phyloP scores from a whole-genome alignment of 495 filamentous ascomycete species.

The Apodospora peruviana region DNA sequence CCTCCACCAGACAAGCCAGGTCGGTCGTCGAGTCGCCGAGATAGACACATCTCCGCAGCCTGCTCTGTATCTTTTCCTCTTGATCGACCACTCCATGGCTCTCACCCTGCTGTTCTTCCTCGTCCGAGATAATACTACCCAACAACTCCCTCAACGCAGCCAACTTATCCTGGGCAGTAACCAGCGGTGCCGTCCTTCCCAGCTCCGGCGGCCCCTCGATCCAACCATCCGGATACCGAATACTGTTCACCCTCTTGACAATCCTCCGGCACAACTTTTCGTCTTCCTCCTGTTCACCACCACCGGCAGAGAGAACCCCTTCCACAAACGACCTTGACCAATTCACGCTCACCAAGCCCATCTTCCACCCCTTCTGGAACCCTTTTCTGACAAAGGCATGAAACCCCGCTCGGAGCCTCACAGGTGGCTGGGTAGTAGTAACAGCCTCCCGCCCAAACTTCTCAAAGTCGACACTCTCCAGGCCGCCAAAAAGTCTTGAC shows the following conservation, averaged over 20 bases:
- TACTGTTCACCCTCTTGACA: slow-evolving; percentile 22
- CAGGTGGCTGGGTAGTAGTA: not conserved
- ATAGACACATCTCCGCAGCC: slow-evolving; percentile 14
- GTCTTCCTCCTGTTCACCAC: not conserved
- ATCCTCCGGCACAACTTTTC: not conserved
- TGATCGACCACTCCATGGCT: slow-evolving; percentile 2
- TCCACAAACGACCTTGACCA: slow-evolving; percentile 39
- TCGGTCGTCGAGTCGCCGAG: slow-evolving; percentile 32
- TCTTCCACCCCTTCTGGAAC: slow-evolving; percentile 15
- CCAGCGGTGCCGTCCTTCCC: slow-evolving; percentile 15
- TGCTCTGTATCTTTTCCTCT: not conserved
- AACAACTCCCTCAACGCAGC: slow-evolving; percentile 11
- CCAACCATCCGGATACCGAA: slow-evolving; percentile 22
- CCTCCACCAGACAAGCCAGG: slow-evolving; percentile 30
- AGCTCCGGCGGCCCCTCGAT: slow-evolving; percentile 28
- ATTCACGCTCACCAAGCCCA: slow-evolving; percentile 40
- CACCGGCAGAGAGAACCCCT: slow-evolving; percentile 14
- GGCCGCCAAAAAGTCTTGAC: slow-evolving; percentile 28
- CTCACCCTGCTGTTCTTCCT: not conserved
- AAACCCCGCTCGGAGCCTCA: slow-evolving; percentile 33
- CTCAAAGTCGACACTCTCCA: slow-evolving; percentile 13
- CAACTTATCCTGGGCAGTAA: slow-evolving; percentile 21
- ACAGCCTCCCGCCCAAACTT: slow-evolving; percentile 22
- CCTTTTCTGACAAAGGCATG: slow-evolving; percentile 18
- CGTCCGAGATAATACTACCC: not conserved